phyloP scores from a whole-genome alignment of 257 asterid species.

The Lycium barbarum region DNA sequence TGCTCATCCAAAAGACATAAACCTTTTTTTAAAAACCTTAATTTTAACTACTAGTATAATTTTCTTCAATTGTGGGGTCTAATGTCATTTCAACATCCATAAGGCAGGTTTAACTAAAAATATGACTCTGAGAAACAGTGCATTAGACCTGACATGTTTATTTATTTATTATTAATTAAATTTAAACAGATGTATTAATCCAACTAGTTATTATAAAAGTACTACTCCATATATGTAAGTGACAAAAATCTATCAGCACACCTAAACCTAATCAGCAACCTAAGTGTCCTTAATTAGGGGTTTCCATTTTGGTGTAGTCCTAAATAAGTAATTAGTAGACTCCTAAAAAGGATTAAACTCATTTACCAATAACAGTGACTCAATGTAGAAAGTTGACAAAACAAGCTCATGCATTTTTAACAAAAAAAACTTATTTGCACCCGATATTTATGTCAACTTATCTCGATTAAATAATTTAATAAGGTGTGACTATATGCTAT shows the following conservation, averaged over 20 bases:
- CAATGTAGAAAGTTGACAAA: background rate
- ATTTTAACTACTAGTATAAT: background rate
- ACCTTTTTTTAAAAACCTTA: background rate
- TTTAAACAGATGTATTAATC: background rate
- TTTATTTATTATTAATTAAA: background rate
- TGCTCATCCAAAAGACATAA: background rate
- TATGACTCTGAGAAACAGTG: background rate
- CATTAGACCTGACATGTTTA: background rate
- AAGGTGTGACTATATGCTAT: no score
- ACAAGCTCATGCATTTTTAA: no score
- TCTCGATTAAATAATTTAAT: no score
- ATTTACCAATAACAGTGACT: background rate
- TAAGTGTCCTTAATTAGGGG: background rate
- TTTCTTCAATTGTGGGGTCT: slow-evolving; percentile 3
- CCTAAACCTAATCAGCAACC: background rate
- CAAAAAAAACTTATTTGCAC: no score
- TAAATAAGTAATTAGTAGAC: background rate
- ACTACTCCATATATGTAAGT: background rate
- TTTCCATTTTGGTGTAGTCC: background rate
- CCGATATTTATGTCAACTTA: no score
- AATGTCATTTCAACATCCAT: background rate
- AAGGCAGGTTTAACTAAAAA: background rate
- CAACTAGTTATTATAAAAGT: background rate
- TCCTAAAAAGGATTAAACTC: background rate
- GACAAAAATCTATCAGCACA: background rate